A percentile compares a stretch with the other conserved stretches of the same genome.
Evolutionary conservation across 2,329 filamentous ascomycete species (phyloP).

Genomic region (Fusarium miscanthi): DNA sequence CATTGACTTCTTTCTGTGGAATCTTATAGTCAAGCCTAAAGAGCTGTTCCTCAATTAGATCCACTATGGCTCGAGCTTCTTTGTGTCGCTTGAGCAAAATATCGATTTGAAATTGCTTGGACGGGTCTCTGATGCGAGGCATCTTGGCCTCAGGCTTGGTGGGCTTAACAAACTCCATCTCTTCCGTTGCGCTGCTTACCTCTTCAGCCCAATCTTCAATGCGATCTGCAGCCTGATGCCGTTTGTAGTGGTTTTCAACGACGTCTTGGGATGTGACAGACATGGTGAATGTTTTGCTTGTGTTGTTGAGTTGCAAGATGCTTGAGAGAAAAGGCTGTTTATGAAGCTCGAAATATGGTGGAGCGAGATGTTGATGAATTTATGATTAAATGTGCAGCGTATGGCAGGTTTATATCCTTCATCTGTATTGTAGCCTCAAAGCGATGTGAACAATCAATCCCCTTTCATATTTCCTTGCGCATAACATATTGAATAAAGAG

Average conservation of each 20-base stretch:
- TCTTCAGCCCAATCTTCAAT: background rate
- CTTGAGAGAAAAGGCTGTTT: background rate
- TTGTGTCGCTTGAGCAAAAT: background rate
- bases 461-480: accelerated
- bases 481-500: background rate
- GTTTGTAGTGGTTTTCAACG: background rate
- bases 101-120: background rate
- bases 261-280: background rate
- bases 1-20: background rate
- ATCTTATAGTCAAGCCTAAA: background rate
- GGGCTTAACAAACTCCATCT: background rate
- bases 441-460: accelerated
- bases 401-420: background rate
- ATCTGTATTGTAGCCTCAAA: accelerated
- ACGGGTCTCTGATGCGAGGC: background rate
- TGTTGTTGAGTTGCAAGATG: accelerated
- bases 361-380: background rate
- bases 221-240: no score
- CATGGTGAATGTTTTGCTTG: accelerated
- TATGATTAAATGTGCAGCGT: background rate
- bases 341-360: no score
- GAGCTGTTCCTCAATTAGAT: background rate
- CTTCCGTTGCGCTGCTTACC: background rate
- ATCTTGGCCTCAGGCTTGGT: background rate
- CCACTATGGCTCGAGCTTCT: background rate